Evolutionary conservation across 345 rosid genomes (phyloP).

Genomic region (Salix purpurea): DNA sequence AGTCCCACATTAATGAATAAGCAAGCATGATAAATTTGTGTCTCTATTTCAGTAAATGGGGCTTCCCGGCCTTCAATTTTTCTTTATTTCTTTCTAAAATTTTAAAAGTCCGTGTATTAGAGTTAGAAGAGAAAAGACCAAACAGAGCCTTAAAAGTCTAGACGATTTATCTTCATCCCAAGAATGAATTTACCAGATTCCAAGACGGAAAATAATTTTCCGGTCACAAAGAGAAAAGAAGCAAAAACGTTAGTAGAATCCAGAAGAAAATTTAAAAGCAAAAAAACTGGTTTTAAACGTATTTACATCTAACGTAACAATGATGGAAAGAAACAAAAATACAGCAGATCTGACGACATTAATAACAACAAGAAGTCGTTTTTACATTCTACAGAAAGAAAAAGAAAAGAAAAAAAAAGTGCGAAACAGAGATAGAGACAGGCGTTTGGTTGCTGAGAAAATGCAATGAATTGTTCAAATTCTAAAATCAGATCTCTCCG

Average conservation of each 20-base stretch:
- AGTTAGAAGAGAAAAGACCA: background rate
- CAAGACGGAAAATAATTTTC: background rate
- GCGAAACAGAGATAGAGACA: too few species aligned
- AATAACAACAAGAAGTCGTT: background rate
- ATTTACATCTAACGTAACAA: background rate
- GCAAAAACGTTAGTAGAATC: background rate
- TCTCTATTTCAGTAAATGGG: background rate
- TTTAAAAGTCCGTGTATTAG: background rate
- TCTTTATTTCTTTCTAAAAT: background rate
- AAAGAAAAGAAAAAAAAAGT: background rate
- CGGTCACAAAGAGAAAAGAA: background rate
- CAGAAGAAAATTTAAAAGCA: background rate
- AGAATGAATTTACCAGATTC: background rate
- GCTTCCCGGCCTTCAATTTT: background rate
- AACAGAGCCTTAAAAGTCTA: background rate
- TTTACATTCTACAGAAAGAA: background rate
- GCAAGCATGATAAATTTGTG: background rate
- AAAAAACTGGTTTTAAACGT: background rate
- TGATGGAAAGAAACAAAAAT: background rate
- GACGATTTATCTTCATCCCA: background rate
- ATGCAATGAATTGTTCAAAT: background rate
- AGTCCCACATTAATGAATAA: background rate
- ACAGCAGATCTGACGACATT: slow-evolving; percentile 10
- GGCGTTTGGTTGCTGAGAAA: background rate
- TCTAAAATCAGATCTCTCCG: slow-evolving; percentile 12